Evolutionary conservation across 306 rosid species (phyloP), one percentile per base, ranked within the genome.

Genomic region (Malus orientalis): DNA sequence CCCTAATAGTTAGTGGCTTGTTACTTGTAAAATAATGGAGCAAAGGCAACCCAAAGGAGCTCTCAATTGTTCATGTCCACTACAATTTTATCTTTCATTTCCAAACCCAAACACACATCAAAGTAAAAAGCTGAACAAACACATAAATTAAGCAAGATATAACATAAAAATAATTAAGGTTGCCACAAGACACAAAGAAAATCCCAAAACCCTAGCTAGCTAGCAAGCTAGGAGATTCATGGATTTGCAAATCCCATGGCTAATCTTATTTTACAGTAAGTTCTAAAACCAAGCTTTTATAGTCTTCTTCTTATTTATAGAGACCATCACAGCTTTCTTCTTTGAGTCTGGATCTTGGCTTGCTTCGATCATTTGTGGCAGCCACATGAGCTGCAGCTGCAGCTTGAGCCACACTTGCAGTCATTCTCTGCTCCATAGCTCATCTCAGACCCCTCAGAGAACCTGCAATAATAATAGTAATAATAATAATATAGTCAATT

Each of bases 351-450:
- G 8, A 22, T 51, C 67, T 14, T 32, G 30, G 12, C 33, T 19
- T 47, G n/a, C 19, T 40, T 59, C 54, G 76, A 67, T 76, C 79
- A 78, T 63, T 75, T 69, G 75, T 72, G 22, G 45, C 82, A 78
- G 42, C 7, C 53, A 78, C 80, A 78, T 61, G 80, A 71, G 65
- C 47, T 76, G 54, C 75, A 81, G 51, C 14, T 51, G 84, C 84
- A 74, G 83, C 45, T 78, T 12, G 68, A 47, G 11, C 82, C 82
- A 22, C 82, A 78, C 74, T 73, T 71, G 80, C 84, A 76, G 36
- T 47, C 72, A 57, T 63, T 63, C 42, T 64, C 84, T 27, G 36
- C 76, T 78, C 51, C 80, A 70, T 36, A 59, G 66, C 82, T 74
- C 85, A 82, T 74, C 82, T 74, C 79, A 22, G 73, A 78, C 36